These are phyloP conservation scores for Trichophaea hybrida DNA, from an alignment of 2,329 filamentous ascomycete genomes.

Conservation along the genomic window DNA sequence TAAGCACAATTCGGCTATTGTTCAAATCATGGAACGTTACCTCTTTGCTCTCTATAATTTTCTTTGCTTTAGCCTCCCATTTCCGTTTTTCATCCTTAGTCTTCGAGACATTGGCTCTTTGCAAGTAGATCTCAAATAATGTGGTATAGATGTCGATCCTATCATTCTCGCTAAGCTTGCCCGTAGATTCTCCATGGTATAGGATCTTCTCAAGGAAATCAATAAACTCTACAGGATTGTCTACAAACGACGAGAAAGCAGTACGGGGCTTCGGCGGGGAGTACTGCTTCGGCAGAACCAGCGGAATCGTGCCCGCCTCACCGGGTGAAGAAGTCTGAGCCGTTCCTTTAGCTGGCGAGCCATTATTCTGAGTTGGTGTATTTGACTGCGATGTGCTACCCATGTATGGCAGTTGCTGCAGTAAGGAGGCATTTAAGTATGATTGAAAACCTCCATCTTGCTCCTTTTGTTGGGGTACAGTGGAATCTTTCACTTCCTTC, in stretches of 20 bases:
- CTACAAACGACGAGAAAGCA: constrained; percentile 92
- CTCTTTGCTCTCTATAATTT: constrained; percentile 65
- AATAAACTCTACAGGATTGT: constrained; percentile 84
- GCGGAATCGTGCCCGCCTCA: constrained; percentile 27
- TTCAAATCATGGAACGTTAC: constrained; percentile 31
- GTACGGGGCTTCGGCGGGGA: constrained; percentile 67
- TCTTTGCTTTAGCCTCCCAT: constrained; percentile 86
- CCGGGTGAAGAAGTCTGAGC: constrained; percentile 36
- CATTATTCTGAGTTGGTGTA: constrained; percentile 40
- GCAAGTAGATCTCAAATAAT: constrained; percentile 93
- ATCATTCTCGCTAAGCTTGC: constrained; percentile 52
- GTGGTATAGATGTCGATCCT: constrained; percentile 84
- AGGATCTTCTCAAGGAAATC: constrained; percentile 81
- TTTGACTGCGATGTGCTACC: constrained; percentile 13
- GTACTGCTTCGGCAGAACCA: constrained; percentile 46
- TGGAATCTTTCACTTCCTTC: constrained; percentile 11
- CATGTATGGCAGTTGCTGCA: constrained; percentile 23
- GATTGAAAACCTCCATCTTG: constrained; percentile 19
- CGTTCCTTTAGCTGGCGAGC: constrained; percentile 40
- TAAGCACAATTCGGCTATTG: not conserved
- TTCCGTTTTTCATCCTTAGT: constrained; percentile 47
- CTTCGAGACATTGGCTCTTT: constrained; percentile 61
- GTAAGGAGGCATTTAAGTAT: constrained; percentile 17
- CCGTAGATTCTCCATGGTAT: constrained; percentile 40
- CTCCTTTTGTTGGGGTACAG: constrained; percentile 10